phyloP scores from a whole-genome alignment of 1,139 yeast genomes.

The Hyphopichia fennica region DNA sequence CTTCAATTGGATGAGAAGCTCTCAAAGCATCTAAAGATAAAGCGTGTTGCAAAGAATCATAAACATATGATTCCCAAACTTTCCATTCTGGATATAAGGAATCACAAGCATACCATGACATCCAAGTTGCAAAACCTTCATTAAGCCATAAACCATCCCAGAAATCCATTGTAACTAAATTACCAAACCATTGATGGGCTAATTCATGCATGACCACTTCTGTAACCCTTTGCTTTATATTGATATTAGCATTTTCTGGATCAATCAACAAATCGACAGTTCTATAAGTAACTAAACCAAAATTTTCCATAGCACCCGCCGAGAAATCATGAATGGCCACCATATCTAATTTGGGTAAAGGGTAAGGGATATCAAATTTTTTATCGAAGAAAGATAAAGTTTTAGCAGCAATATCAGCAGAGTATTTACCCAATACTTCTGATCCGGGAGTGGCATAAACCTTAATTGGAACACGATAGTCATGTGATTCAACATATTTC shows the following conservation, averaged over 20 bases:
- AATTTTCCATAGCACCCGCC: slow-evolving; percentile 65
- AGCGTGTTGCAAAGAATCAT: slow-evolving; percentile 69
- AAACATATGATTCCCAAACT: slow-evolving; percentile 73
- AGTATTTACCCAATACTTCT: slow-evolving; percentile 48
- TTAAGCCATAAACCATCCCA: slow-evolving; percentile 94
- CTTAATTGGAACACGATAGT: slow-evolving; percentile 63
- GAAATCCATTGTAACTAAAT: slow-evolving; percentile 91
- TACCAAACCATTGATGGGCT: slow-evolving; percentile 95
- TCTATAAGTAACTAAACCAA: slow-evolving; percentile 58
- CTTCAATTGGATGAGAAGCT: slow-evolving; percentile 84
- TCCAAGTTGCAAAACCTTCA: slow-evolving; percentile 90
- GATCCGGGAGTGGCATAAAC: slow-evolving; percentile 57
- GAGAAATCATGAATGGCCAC: slow-evolving; percentile 59
- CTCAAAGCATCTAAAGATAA: slow-evolving; percentile 69
- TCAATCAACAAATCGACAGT: slow-evolving; percentile 53
- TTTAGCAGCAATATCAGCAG: slow-evolving; percentile 52
- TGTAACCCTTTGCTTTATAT: slow-evolving; percentile 52
- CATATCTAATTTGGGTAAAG: slow-evolving; percentile 60
- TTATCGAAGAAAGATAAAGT: slow-evolving; percentile 52
- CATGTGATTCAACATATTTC: slow-evolving; percentile 63
- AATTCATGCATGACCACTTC: slow-evolving; percentile 80
- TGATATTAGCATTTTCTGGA: slow-evolving; percentile 42
- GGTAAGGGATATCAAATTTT: slow-evolving; percentile 56
- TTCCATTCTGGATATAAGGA: slow-evolving; percentile 84
- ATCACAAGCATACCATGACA: slow-evolving; percentile 79